Base-by-base conservation (phyloP, 2,329 filamentous ascomycete genomes). In the Botrytis pseudocinerea region DNA sequence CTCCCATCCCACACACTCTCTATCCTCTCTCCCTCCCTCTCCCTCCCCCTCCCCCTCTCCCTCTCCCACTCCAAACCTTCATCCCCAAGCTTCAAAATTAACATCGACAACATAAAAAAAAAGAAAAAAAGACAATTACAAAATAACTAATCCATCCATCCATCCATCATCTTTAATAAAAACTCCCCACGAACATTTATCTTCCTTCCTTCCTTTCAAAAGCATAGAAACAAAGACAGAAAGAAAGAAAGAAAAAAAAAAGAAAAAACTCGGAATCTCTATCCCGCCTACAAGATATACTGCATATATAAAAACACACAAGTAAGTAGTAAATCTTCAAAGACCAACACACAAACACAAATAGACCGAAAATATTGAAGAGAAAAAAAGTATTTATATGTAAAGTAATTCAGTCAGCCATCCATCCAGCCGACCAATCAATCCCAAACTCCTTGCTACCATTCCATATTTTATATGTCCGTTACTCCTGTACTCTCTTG, bases 401-500 rank as follows among this genome's bases (percentile, higher is more conserved):
- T 66, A 51, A 69, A 42, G 38, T n/a, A 42, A 48, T 12, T 40
- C 62, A 44, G 12, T 44, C 64, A 48, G 28, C 51, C 48, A 54
- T n/a, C 51, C 51, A 54, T 14, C 51, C 51, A 10, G n/a, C 51
- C 44, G 38, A n/a, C 22, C 25, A 40, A n/a, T 48, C 48, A 69
- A 51, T 38, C 63, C 63, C 32, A 66, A 66, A 66, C 63, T 66
- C 63, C 63, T 66, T 66, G 44, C 63, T 66, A 51, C 44, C 63
- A 51, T 12, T 35, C 35, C 44, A 32, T 40, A 40, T 66, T 66
- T 66, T 66, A 66, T 65, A 65, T 66, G 46, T 51, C 44, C 63
- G 51, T 66, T 66, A 66, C 44, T 66, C 44, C 63, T 51, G 44
- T 66, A 38, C 32, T 51, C 61, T 35, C n/a, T n/a, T 25, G 46